A percentile compares a stretch with the other conserved stretches of the same genome.
Conservation (phyloP, 352 stramenopile genomes). For the Phytophthora hibernalis region DNA sequence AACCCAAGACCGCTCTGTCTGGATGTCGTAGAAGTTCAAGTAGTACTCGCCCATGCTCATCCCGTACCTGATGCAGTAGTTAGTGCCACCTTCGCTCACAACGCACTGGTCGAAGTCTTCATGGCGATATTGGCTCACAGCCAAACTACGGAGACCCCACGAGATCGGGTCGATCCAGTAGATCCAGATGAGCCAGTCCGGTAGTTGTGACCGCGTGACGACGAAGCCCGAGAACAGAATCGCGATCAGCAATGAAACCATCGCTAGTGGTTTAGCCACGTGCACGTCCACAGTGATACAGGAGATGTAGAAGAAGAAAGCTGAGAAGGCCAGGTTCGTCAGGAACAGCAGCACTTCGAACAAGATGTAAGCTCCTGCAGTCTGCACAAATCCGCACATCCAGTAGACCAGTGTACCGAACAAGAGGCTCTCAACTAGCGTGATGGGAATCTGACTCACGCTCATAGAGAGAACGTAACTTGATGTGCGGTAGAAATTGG, state of each 20-base stretch:
- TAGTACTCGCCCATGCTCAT: conserved; percentile 55
- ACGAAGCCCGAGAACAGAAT: conserved; percentile 60
- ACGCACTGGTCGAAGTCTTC: conserved; percentile 36
- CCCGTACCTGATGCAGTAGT: conserved; percentile 46
- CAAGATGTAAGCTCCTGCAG: conserved; percentile 40
- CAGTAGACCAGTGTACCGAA: conserved; percentile 61
- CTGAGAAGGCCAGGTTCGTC: conserved; percentile 46
- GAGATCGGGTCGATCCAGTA: conserved; percentile 64
- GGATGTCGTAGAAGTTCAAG: conserved; percentile 41
- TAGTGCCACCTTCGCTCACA: conserved; percentile 17
- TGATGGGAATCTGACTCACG: conserved; percentile 52
- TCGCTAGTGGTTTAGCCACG: conserved; percentile 48
- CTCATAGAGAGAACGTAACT: conserved; percentile 49
- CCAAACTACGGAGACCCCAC: conserved; percentile 49
- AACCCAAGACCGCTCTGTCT: conserved; percentile 44
- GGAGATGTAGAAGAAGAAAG: conserved; percentile 58
- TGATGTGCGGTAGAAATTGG: conserved; percentile 49
- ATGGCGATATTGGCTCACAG: conserved; percentile 45
- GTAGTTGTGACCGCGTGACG: conserved; percentile 42
- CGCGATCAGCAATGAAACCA: conserved; percentile 42
- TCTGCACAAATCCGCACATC: conserved; percentile 56
- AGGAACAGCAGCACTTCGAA: conserved; percentile 52
- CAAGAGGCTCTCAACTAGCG: conserved; percentile 46
- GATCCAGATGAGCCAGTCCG: conserved; percentile 55
- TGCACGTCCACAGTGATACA: conserved; percentile 40